A percentile compares a stretch with the other conserved stretches of the same genome.
Evolutionary conservation across 2,329 filamentous ascomycete species (phyloP).

Genomic region (Chalara sp.): DNA sequence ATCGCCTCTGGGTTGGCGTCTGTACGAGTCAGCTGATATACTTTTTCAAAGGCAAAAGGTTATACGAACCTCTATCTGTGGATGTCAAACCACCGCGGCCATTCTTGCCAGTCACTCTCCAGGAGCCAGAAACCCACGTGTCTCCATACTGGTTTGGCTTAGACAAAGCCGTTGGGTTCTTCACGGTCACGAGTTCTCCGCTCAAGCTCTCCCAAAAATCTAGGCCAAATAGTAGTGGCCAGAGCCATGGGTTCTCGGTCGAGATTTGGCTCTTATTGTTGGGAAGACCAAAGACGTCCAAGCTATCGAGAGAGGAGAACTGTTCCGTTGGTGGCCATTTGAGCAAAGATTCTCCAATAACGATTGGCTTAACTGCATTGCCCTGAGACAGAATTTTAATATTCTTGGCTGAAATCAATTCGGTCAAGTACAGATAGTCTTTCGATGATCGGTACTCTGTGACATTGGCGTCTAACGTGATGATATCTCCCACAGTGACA

Average conservation of each 20-base stretch:
- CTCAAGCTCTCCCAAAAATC: constrained; percentile 69
- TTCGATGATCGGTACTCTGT: constrained; percentile 40
- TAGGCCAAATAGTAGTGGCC: constrained; percentile 56
- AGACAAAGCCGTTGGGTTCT: constrained; percentile 47
- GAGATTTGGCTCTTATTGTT: constrained; percentile 41
- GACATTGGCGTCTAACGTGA: constrained; percentile 54
- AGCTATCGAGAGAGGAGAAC: constrained; percentile 56
- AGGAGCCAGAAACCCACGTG: constrained; percentile 62
- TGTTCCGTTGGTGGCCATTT: constrained; percentile 49
- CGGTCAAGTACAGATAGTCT: constrained; percentile 56
- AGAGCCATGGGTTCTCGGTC: constrained; percentile 51
- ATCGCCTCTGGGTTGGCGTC: constrained; percentile 68
- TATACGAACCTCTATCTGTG: constrained; percentile 40
- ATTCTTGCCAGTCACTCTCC: constrained; percentile 57
- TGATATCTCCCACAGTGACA: constrained; percentile 54
- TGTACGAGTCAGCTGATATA: constrained; percentile 9
- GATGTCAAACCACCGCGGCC: constrained; percentile 58
- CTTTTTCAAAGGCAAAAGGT: neutral
- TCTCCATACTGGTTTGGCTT: constrained; percentile 61
- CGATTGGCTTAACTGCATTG: constrained; percentile 47
- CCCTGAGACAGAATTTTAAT: constrained; percentile 45
- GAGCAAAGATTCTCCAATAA: constrained; percentile 43
- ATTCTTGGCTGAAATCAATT: constrained; percentile 50
- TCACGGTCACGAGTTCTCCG: constrained; percentile 61
- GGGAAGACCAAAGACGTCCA: constrained; percentile 57